Percentiles rank a stretch among this genome's conserved stretches.
phyloP scores from a whole-genome alignment of 495 filamentous ascomycete genomes.

The Hyaloscypha variabilis region DNA sequence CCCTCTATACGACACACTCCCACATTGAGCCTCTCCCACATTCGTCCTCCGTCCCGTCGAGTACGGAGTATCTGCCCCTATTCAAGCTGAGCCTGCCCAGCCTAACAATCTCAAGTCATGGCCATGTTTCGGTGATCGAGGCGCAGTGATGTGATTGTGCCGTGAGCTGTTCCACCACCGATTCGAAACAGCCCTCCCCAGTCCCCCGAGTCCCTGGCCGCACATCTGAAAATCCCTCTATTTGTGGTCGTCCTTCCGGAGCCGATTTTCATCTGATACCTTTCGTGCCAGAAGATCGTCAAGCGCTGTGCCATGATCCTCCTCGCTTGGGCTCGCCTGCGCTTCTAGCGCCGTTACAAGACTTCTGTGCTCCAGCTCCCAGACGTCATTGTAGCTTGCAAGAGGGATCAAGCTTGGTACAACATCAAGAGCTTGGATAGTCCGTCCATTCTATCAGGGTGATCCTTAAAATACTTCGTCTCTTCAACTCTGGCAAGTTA shows the following conservation, averaged over 20 bases:
- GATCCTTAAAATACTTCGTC: not conserved
- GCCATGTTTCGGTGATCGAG: not conserved
- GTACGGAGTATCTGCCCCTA: not conserved
- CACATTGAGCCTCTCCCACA: too few relatives aligned
- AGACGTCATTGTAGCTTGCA: not conserved
- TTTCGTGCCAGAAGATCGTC: not conserved
- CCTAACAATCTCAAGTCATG: not conserved
- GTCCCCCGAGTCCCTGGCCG: not conserved
- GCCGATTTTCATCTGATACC: slow-evolving; percentile 2
- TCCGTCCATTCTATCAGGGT: not conserved
- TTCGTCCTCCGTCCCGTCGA: too few relatives aligned
- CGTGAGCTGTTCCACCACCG: not conserved
- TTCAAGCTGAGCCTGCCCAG: not conserved
- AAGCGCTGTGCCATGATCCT: not conserved
- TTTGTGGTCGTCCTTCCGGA: not conserved
- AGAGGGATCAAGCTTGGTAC: not conserved
- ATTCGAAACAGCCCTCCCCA: not conserved
- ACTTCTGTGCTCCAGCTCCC: not conserved
- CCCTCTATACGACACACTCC: not conserved
- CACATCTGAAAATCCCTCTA: slow-evolving; percentile 1
- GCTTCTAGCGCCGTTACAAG: slow-evolving; percentile 8
- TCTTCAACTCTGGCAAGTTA: not conserved
- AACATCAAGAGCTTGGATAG: not conserved
- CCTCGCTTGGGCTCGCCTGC: not conserved
- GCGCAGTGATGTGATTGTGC: not conserved